Evolutionary conservation across 768 basidiomycete genomes (phyloP), one percentile per base, ranked within the genome.

Genomic region (Pisolithus marmoratus): DNA sequence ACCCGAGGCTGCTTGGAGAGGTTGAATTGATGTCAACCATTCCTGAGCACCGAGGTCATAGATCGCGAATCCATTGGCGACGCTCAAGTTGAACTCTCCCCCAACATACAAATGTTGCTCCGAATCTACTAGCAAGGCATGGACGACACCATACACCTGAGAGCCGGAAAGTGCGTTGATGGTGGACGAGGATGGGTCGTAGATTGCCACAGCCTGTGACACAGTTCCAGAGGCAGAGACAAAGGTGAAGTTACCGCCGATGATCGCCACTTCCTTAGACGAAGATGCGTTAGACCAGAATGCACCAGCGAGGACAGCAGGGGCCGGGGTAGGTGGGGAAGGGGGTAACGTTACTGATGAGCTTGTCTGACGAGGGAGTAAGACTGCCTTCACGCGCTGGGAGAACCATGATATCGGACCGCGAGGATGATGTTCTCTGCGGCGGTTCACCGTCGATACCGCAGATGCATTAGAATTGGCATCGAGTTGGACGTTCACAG

Each of bases 191-290:
- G 69, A 61, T 3, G 78, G 67, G 62, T 93, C 77, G 63, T 95
- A 96, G 29, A 93, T 68, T 1, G 81, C 90, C 20, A 95, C 63
- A 27, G 77, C 82, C 54, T 77, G 72, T 2, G 81, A 75, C 2
- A 63, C 62, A 17, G 67, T 55, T 2, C 74, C 70, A 4, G 74
- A 69, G 7, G 67, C 63, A 37, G 71, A 55, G 6, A 73, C 53
- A 62, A 84, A 84, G 1, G 87, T 80, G 65, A 97, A 99, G 66
- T 94, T 93, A 34, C 95, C 95, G 29, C 94, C 95, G 45, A 97
- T 73, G 55, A 97, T 81, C 40, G 82, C 81, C 19, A 91, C 68
- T 51, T 89, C 81, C 5, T 79, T 75, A 9, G 71, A 72, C 3
- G 82, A 82, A 2, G 85, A 79, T 36, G 74, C 74, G 63, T 97